Base-by-base conservation (phyloP, 1,139 yeast species). In the Saccharomyces hybrid region DNA sequence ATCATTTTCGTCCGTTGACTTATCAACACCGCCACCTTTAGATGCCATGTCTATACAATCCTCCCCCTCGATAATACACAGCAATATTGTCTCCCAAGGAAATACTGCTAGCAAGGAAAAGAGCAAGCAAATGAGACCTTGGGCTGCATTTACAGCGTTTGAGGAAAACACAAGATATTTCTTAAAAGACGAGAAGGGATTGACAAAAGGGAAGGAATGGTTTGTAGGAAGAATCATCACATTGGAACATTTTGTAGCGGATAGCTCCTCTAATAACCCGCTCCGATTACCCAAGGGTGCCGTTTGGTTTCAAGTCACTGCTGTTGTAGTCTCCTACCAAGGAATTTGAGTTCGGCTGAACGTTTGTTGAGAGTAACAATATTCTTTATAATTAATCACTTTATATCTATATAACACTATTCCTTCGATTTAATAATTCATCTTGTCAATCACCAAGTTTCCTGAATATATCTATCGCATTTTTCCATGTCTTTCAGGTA, bases 381-480 rank as follows among this genome's bases (percentile, higher is more conserved):
- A 46, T 46, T 12, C 44, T 26, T 12, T 4, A 2, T 26, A 12
- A 5, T n/a, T n/a, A 7, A 24, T 31, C 1, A 11, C 4, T 51
- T 11, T 16, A 19, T 38, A 16, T 38, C n/a, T 38, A 38, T 38
- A 14, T 38, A 38, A 38, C 6, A 38, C 41, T 34, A 34, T 14
- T 34, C 19, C 19, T 38, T 16, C 11, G 9, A 38, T 38, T 4
- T 16, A 11, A 38, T 38, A 16, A 38, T 11, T 38, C 24, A 8
- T 16, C 9, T 12, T 5, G 19, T 16, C 27, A 2, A n/a, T 58
- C 55, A 91, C 98, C 98, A 91, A 0, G 97, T 90, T 66, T 93
- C 99, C 69, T 93, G 97, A 53, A 88, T 74, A 66, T 88, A 91
- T 59, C 91, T 74, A 6, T 85, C 83, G 6, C 68, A 66, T 58